Conservation (phyloP, 169 alveolate species). For the Babesia gibsoni region DNA sequence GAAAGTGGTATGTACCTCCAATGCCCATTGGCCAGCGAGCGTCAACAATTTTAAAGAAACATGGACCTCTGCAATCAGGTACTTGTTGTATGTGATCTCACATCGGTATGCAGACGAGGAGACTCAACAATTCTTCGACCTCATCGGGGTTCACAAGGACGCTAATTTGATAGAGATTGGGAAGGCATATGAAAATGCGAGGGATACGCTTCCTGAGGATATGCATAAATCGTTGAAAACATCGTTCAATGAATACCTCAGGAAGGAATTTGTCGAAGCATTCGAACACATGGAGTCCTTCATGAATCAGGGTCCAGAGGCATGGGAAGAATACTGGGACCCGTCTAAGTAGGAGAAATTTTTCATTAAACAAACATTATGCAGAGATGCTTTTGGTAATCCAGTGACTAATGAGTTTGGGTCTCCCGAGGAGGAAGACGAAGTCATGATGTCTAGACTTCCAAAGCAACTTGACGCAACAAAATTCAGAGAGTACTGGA, state of each 20-base stretch:
- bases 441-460: neutral
- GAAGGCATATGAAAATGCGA: constrained; percentile 12
- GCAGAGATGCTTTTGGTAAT: constrained; percentile 47
- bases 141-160: constrained; percentile 18
- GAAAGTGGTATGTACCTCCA: constrained; percentile 66
- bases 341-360: constrained; percentile 35
- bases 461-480: constrained; percentile 1
- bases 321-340: constrained; percentile 63
- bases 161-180: constrained; percentile 22
- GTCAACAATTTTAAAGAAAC: constrained; percentile 13
- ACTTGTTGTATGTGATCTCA: neutral
- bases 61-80: constrained; percentile 63
- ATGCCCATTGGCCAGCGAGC: constrained; percentile 51
- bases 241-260: constrained; percentile 17
- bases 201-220: constrained; percentile 19
- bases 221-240: neutral
- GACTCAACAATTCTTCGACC: constrained; percentile 31
- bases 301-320: constrained; percentile 40
- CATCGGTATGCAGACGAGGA: constrained; percentile 47
- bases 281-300: constrained; percentile 55
- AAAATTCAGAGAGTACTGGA: constrained; percentile 19
- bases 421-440: constrained; percentile 18
- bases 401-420: neutral
- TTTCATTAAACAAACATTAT: neutral
- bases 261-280: constrained; percentile 35